Evolutionary conservation across 306 rosid genomes (phyloP), one percentile per base, ranked within the genome.

Genomic region (Rubus idaeus): DNA sequence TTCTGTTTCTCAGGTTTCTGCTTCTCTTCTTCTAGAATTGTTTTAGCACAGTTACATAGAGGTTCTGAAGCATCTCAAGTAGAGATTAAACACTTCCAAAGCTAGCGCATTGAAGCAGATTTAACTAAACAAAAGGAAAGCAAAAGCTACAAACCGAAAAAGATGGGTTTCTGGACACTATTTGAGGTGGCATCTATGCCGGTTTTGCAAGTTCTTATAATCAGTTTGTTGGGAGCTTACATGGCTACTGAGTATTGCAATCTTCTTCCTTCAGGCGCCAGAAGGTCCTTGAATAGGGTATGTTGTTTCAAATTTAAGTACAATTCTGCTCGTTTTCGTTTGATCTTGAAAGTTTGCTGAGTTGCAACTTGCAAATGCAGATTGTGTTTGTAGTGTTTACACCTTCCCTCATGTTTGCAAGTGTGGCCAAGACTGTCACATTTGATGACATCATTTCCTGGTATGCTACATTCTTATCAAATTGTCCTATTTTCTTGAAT

Each of bases 381-480:
- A 77, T 96, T 45, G 99, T 96, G 45, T 96, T 96, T 76, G 21
- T 75, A 42, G 64, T 91, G n/a, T 91, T 96, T 89, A 91, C 97
- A 57, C 99, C 99, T 35, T 78, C 94, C 14, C 96, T 92, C 23
- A 77, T 96, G 46, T 96, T 96, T 71, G 55, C 97, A 10, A 87
- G 83, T 78, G 88, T 96, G 76, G 94, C 96, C 60, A 66, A 80
- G 77, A 88, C 93, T 61, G 93, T 96, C 52, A 86, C 96, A 4
- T 90, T 96, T 63, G 78, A 87, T 9, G 97, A 96, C 76, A 89
- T 96, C 76, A 86, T 84, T 84, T 92, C 98, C 73, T 92, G 98
- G 99, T 95, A 86, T 1, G 63, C 50, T 12, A 50, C 52, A 13
- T 39, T 30, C 5, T 39, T 16, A 6, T 10, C 13, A 17, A 16